Base-by-base conservation (phyloP, 2,329 filamentous ascomycete species). In the Colletotrichum plurivorum region DNA sequence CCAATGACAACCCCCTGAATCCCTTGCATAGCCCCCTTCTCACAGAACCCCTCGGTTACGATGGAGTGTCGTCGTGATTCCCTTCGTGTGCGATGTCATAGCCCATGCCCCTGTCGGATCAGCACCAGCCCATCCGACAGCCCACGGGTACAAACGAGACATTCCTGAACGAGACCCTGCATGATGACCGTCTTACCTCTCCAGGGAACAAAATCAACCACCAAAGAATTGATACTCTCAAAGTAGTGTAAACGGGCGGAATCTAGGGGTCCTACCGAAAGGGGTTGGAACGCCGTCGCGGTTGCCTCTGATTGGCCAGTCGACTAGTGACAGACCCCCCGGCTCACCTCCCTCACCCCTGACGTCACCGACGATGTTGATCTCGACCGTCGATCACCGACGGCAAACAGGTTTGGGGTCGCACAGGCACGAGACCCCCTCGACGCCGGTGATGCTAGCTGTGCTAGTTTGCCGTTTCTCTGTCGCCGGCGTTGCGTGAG, bases 211-310 rank as follows among this genome's bases (percentile, higher is more conserved):
- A 36, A 36, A 36, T 9, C 7, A 36, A 4, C 31, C 31, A 36
- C 31, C 31, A 9, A 36, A 36, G 18, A 41, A 8, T 25, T 18
- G 45, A 43, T 13, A 53, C 54, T 55, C 54, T 55, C 3, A 36
- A 36, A 41, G 27, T 8, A 27, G 31, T 36, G 41, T 27, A 16
- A 2, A n/a, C 10, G 5, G 27, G 31, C 31, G 31, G 63, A 69
- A 69, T 69, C 67, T 69, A 69, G 62, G 67, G 67, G 67, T 69
- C 67, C 67, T 61, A 22, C 67, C 56, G 27, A 31, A 69, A 67
- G 20, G 39, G 51, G 62, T 41, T 55, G 46, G 43, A 5, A 4
- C 6, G 15, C 13, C 67, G 55, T 55, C 56, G 56, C 54, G 2
- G 13, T 13, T 5, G 27, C 13, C 43, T 66, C 36, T 39, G 39